Conservation (phyloP, 2,329 filamentous ascomycete genomes). For the Chaetomium sp. region DNA sequence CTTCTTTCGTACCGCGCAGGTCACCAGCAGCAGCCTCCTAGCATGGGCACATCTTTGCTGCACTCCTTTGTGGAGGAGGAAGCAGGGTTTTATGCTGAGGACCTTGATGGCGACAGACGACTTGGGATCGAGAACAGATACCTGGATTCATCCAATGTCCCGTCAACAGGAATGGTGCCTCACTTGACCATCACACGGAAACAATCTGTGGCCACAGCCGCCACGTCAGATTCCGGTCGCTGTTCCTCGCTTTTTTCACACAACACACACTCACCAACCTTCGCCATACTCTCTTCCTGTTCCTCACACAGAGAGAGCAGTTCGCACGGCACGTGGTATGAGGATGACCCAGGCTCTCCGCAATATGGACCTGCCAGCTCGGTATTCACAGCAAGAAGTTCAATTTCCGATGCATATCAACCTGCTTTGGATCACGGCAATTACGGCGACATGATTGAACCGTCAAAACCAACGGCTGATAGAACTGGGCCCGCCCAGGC, state of each 20-base stretch:
- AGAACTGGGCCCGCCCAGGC: neutral
- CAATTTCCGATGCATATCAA: conserved; percentile 17
- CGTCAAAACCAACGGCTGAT: neutral
- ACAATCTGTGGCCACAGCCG: conserved; percentile 45
- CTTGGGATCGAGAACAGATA: conserved; percentile 10
- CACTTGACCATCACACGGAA: conserved; percentile 41
- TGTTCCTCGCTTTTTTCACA: conserved; percentile 37
- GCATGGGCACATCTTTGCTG: neutral
- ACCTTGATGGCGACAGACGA: conserved; percentile 10
- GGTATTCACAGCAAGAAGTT: conserved; percentile 12
- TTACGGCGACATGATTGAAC: neutral
- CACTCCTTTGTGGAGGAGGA: conserved; percentile 10
- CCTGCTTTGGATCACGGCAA: conserved; percentile 8
- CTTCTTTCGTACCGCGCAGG: conserved; percentile 17
- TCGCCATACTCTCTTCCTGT: conserved; percentile 17
- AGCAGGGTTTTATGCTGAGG: conserved; percentile 2
- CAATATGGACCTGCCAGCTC: neutral
- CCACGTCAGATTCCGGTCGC: conserved; percentile 45
- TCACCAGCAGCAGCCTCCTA: conserved; percentile 2
- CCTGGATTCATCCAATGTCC: conserved; percentile 41
- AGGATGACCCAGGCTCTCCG: conserved; percentile 27
- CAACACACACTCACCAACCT: conserved; percentile 25
- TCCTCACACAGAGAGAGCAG: conserved; percentile 17
- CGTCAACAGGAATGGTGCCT: conserved; percentile 42
- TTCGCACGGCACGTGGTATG: conserved; percentile 31